Base-by-base conservation (phyloP, 495 filamentous ascomycete genomes). In the Penicillium angulare region DNA sequence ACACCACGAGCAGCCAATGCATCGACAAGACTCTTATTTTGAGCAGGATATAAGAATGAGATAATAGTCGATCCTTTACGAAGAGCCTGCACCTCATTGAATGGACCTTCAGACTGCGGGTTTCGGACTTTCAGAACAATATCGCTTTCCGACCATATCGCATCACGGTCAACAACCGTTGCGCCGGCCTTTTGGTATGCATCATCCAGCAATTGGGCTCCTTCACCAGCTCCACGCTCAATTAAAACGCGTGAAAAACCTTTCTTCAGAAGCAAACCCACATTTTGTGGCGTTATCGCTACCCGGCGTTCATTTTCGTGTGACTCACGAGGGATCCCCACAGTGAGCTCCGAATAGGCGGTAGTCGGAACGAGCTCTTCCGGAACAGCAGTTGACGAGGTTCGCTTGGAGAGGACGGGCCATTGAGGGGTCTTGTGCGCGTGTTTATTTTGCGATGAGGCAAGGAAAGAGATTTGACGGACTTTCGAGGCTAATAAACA, bases 41-140 rank as follows among this genome's bases (percentile, higher is more conserved):
- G 86, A 31, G 79, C 75, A 1, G 87, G 86, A 62, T 89, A 87
- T 24, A 90, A 66, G 65, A 90, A 86, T 31, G 85, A 89, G 49
- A 90, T 85, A 43, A 90, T 63, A 5, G 86, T 89, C 22, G 81
- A 76, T 9, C 81, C 84, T 56, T 82, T 76, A 41, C 78, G 78
- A 35, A 87, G 68, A 34, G 69, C 67, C 50, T 83, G 75, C 5
- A 84, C 73, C 65, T 90, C 86, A 39, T 79, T 80, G 50, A 78
- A 62, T 8, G 66, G 44, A 7, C 69, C 75, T 43, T 75, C 68
- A 2, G 64, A 47, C 50, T 78, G 85, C 0, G 87, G 87, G 7
- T 82, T 82, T 27, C 88, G 82, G 27, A 92, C 87, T 69, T 91
- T 92, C 55, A 92, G 72, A 3, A 92, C 68, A 46, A 92, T 88